Evolutionary conservation across 2,329 filamentous ascomycete species (phyloP).

Genomic region (Aaosphaeria pasadenensis): DNA sequence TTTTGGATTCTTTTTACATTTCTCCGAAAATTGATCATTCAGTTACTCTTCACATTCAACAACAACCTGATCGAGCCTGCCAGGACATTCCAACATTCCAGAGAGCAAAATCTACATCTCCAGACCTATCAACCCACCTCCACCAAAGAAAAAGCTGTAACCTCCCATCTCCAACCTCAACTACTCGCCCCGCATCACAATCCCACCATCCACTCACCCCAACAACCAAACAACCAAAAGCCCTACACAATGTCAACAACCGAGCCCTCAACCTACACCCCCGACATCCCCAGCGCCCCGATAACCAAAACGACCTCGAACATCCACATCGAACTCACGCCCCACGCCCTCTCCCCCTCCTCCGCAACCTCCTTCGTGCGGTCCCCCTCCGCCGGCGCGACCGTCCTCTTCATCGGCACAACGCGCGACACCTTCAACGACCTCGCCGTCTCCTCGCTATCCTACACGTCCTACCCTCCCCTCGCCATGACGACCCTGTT

Average conservation of each 20-base stretch:
- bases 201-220: no score
- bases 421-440: slow-evolving; percentile 72
- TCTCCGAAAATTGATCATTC: no score
- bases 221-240: neutral
- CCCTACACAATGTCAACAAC: slow-evolving; percentile 21
- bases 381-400: slow-evolving; percentile 42
- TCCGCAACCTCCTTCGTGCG: slow-evolving; percentile 65
- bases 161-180: no score
- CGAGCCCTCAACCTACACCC: slow-evolving; percentile 21
- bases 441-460: slow-evolving; percentile 69
- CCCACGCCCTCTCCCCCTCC: slow-evolving; percentile 57
- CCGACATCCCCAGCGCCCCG: slow-evolving; percentile 24
- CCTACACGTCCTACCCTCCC: slow-evolving; percentile 72
- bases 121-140: no score
- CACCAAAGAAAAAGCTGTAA: no score
- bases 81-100: no score
- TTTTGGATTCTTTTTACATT: no score
- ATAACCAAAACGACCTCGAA: slow-evolving; percentile 23
- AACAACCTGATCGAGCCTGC: no score
- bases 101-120: no score
- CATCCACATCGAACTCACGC: slow-evolving; percentile 68
- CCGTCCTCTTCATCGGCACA: slow-evolving; percentile 52
- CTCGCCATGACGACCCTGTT: slow-evolving; percentile 69
- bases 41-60: no score
- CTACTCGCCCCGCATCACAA: no score